These are phyloP conservation scores for Kazachstania martiniae DNA, from an alignment of 805 yeast species.

Conservation along the genomic window DNA sequence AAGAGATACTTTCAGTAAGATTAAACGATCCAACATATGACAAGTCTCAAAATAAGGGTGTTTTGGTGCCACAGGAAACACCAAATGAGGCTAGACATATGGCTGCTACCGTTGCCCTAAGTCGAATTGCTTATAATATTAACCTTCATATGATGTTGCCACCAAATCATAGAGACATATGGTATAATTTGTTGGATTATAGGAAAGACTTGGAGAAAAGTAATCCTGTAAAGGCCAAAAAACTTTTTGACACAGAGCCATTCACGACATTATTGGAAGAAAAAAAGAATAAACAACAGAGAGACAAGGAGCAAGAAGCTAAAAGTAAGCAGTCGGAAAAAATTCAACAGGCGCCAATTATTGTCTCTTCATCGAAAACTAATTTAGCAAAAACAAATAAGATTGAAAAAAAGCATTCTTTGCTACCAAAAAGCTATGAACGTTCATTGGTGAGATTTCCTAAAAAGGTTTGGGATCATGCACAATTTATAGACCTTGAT, in stretches of 20 bases:
- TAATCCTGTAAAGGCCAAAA: constrained; percentile 38
- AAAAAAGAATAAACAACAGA: constrained; percentile 33
- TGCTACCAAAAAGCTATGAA: constrained; percentile 1
- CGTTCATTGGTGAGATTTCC: constrained; percentile 26
- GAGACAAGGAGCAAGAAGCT: constrained; percentile 37
- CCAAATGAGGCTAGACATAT: constrained; percentile 82
- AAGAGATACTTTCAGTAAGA: constrained; percentile 47
- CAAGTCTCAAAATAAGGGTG: constrained; percentile 34
- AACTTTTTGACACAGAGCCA: constrained; percentile 61
- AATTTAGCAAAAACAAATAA: neutral
- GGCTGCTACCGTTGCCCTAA: constrained; percentile 83
- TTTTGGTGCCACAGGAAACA: constrained; percentile 60
- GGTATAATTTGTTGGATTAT: constrained; percentile 61
- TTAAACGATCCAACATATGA: constrained; percentile 38
- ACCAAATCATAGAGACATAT: constrained; percentile 62
- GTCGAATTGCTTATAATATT: constrained; percentile 67
- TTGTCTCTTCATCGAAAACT: constrained; percentile 25
- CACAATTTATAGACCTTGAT: constrained; percentile 59
- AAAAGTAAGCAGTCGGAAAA: constrained; percentile 41
- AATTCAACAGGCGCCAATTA: constrained; percentile 36
- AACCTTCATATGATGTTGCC: constrained; percentile 85
- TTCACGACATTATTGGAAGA: constrained; percentile 57
- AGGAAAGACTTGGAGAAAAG: constrained; percentile 39
- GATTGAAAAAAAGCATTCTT: neutral
- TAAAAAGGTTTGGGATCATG: constrained; percentile 56